Conservation (phyloP, 2,329 filamentous ascomycete species). For the Trichoderma breve region DNA sequence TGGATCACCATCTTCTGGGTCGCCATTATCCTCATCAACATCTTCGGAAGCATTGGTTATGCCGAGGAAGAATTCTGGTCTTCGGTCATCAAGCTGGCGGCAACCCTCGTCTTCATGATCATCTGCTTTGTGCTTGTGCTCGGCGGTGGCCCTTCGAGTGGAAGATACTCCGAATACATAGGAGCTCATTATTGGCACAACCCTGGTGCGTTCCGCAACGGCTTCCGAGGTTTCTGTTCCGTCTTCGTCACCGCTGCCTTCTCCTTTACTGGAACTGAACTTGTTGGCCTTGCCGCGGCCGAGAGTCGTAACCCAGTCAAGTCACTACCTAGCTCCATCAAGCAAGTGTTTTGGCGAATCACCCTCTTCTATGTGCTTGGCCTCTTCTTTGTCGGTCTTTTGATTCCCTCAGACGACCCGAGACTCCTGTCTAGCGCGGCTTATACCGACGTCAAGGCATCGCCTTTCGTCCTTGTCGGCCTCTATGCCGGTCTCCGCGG, state of each 20-base stretch:
- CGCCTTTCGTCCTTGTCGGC: constrained; percentile 52
- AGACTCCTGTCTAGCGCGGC: constrained; percentile 47
- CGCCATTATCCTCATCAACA: constrained; percentile 49
- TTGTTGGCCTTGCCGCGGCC: constrained; percentile 68
- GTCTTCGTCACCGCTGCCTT: constrained; percentile 71
- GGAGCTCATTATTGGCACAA: constrained; percentile 45
- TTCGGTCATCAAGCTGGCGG: constrained; percentile 54
- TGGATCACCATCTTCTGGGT: constrained; percentile 56
- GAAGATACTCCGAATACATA: constrained; percentile 42
- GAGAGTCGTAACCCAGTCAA: constrained; percentile 66
- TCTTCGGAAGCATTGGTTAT: constrained; percentile 55
- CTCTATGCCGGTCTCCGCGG: constrained; percentile 47
- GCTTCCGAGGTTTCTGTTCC: constrained; percentile 67
- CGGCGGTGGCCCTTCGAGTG: constrained; percentile 53
- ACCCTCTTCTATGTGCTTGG: constrained; percentile 51
- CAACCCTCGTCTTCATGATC: constrained; percentile 62
- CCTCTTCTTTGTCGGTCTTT: constrained; percentile 48
- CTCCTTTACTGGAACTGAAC: constrained; percentile 65
- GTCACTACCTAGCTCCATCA: constrained; percentile 73
- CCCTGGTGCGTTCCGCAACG: constrained; percentile 60
- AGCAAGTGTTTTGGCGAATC: constrained; percentile 64
- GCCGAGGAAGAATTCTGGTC: constrained; percentile 58
- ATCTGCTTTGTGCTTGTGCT: constrained; percentile 55
- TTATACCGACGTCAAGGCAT: constrained; percentile 41
- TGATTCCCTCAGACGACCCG: constrained; percentile 43